Conservation (phyloP, 495 filamentous ascomycete species). For the Aspergillus bridgeri region DNA sequence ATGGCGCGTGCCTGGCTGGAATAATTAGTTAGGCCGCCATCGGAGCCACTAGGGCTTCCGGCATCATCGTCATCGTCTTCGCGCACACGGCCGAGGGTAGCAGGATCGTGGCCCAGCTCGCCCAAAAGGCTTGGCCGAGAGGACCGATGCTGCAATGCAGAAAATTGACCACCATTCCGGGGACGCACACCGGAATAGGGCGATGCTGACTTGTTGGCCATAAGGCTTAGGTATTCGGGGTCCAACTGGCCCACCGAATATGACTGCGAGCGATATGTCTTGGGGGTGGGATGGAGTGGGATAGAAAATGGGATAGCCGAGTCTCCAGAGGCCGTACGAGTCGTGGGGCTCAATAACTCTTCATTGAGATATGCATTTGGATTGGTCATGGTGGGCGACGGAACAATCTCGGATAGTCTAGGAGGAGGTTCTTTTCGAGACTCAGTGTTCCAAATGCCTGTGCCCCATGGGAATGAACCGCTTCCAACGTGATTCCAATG, state of each 20-base stretch:
- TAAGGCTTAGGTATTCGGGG: constrained; percentile 51
- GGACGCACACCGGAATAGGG: constrained; percentile 39
- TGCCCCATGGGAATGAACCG: constrained; percentile 67
- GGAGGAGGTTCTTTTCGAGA: constrained; percentile 70
- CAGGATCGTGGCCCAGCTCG: constrained; percentile 69
- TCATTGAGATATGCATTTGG: constrained; percentile 49
- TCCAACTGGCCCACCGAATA: constrained; percentile 95
- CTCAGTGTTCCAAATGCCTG: constrained; percentile 74
- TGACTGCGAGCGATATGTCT: constrained; percentile 92
- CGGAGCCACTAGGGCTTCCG: constrained; percentile 59
- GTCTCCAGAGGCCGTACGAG: constrained; percentile 54
- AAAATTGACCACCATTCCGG: constrained; percentile 54
- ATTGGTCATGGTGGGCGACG: constrained; percentile 68
- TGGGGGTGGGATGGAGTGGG: constrained; percentile 84
- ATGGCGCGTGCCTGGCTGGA: constrained; percentile 64
- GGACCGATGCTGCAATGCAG: constrained; percentile 73
- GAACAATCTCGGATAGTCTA: constrained; percentile 69
- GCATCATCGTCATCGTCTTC: constrained; percentile 84
- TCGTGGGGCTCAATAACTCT: constrained; percentile 53
- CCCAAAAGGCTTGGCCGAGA: constrained; percentile 84
- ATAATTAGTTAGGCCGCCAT: constrained; percentile 52
- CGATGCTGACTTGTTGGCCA: constrained; percentile 43
- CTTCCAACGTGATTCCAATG: constrained; percentile 56
- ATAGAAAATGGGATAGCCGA: constrained; percentile 78
- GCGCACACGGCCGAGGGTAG: constrained; percentile 69